Evolutionary conservation across 2,329 filamentous ascomycete species (phyloP), one percentile per base, ranked within the genome.

Genomic region (Sporothrix globosa): DNA sequence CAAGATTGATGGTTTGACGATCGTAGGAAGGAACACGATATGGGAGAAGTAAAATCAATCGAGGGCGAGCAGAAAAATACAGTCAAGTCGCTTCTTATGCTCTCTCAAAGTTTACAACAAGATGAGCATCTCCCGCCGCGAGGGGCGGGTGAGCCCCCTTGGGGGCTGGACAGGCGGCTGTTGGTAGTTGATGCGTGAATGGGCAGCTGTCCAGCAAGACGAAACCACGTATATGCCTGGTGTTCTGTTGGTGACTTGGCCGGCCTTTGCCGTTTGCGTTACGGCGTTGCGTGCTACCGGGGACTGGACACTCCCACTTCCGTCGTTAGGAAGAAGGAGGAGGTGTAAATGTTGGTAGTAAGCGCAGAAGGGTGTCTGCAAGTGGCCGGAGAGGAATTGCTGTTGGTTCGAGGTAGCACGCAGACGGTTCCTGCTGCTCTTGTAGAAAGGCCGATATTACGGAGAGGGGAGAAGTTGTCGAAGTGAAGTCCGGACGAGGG

Each of bases 141-240:
- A 72, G 61, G 71, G 71, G 71, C 69, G 71, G 71, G 71, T 56
- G 66, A 72, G 70, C 27, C 63, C n/a, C 52, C 60, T 69, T 46
- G 61, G 68, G 60, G 67, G 52, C 21, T 34, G 66, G 48, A 68
- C 70, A 68, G 60, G 52, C 30, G 44, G 67, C 63, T 67, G 63
- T 67, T 67, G 63, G 63, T 19, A 6, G 63, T 52, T 53, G 17
- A 39, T 6, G 61, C 13, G n/a, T 24, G 39, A 39, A 44, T 39
- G 21, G n/a, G 39, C n/a, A 24, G 58, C 39, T 65, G 61, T 65
- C 44, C 39, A 65, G 61, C 61, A 65, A 30, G 54, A 65, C 44
- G 44, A 63, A 46, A 46, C 14, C 21, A 63, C 41, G 58, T 60
- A 19, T 21, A 60, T 41, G 56, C n/a, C 27, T 10, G 14, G 54